Evolutionary conservation across 352 stramenopile species (phyloP).

Genomic region (Globisporangium irregulare): DNA sequence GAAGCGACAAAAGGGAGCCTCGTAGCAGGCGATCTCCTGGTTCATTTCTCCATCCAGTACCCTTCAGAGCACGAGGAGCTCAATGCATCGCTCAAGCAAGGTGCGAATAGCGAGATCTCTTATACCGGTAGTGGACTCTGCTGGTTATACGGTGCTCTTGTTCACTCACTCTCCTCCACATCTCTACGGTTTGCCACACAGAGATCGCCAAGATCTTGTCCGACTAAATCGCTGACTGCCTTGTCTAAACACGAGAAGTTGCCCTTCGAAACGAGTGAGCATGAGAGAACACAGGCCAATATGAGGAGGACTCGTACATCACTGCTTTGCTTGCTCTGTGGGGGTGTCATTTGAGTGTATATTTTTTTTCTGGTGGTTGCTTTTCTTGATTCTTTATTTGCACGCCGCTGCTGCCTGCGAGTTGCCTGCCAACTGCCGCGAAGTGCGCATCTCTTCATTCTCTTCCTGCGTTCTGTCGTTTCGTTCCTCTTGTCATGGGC

Average conservation of each 20-base stretch:
- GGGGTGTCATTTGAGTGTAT: constrained; percentile 6
- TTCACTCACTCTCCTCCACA: not conserved
- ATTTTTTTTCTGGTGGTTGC: constrained; percentile 7
- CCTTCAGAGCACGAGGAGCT: constrained; percentile 49
- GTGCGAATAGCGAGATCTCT: not conserved
- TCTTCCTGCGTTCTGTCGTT: not conserved
- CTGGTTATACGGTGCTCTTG: not conserved
- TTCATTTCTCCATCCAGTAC: constrained; percentile 93
- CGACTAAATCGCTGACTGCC: not conserved
- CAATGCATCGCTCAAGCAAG: constrained; percentile 11
- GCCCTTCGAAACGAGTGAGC: not conserved
- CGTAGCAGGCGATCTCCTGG: constrained; percentile 73
- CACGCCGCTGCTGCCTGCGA: not conserved
- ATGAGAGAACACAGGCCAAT: not conserved
- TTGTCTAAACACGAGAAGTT: not conserved
- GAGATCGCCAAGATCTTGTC: constrained; percentile 13
- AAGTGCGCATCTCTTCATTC: not conserved
- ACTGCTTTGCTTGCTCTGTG: not conserved
- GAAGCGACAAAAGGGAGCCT: constrained; percentile 38
- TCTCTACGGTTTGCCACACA: not conserved
- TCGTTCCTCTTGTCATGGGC: not conserved
- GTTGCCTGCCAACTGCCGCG: not conserved
- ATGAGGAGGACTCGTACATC: not conserved
- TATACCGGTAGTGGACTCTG: not conserved
- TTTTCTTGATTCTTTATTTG: constrained; percentile 12